Evolutionary conservation across 2,329 filamentous ascomycete species (phyloP).

Genomic region (Teratosphaeria gauchensis): DNA sequence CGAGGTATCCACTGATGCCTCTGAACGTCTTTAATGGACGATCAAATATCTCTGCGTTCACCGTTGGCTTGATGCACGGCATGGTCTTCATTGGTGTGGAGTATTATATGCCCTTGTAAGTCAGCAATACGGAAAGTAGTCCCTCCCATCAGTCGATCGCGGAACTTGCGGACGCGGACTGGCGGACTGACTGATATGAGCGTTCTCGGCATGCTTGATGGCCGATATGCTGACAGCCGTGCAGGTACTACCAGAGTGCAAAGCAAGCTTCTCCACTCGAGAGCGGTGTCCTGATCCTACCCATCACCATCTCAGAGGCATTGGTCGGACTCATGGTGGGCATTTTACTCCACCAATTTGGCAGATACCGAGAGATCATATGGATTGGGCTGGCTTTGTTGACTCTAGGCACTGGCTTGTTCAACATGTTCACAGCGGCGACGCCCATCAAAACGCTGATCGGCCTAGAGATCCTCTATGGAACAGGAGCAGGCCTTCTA

Average conservation of each 20-base stretch:
- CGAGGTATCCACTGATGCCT: slow-evolving; percentile 60
- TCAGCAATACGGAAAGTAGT: too few species aligned
- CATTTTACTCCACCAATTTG: slow-evolving; percentile 41
- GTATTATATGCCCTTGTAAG: slow-evolving; percentile 58
- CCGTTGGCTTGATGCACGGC: slow-evolving; percentile 39
- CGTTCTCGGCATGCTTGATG: too few species aligned
- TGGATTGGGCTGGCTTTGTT: slow-evolving; percentile 35
- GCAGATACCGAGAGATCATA: slow-evolving; percentile 39
- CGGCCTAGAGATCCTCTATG: slow-evolving; percentile 41
- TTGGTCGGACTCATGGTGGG: slow-evolving; percentile 37
- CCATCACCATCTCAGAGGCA: slow-evolving; percentile 43
- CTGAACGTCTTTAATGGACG: slow-evolving; percentile 48
- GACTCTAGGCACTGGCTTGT: slow-evolving; percentile 39
- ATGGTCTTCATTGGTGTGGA: slow-evolving; percentile 53
- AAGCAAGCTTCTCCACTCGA: slow-evolving; percentile 50
- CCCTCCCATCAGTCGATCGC: too few species aligned
- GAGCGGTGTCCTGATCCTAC: slow-evolving; percentile 54
- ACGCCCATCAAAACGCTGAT: slow-evolving; percentile 35
- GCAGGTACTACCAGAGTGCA: slow-evolving; percentile 57
- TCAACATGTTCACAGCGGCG: slow-evolving; percentile 31
- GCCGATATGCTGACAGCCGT: too few species aligned
- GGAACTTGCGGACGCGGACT: too few species aligned
- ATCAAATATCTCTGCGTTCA: slow-evolving; percentile 50
- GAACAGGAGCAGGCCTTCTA: slow-evolving; percentile 42
- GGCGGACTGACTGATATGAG: too few species aligned